These are phyloP conservation scores for Backusella tarrabulga DNA, from an alignment of 192 early-diverging fungal genomes.

Conservation along the genomic window DNA sequence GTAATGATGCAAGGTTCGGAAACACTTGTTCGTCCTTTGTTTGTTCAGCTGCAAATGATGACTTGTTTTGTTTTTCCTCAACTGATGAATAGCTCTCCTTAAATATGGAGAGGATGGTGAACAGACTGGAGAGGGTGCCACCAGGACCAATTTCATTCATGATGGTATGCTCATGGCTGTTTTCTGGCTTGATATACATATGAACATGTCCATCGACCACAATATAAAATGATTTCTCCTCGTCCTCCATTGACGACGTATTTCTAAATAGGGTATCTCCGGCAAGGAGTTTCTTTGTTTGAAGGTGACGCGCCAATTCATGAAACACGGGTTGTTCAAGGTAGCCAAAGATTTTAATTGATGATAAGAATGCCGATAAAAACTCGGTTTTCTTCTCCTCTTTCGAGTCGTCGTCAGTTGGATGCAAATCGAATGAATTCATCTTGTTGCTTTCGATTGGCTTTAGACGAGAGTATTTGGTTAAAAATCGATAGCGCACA, in stretches of 20 bases:
- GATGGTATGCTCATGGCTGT: conserved; percentile 56
- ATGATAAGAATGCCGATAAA: conserved; percentile 75
- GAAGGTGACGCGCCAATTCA: conserved; percentile 88
- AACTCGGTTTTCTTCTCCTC: conserved; percentile 43
- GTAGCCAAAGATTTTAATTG: conserved; percentile 97
- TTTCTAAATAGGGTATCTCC: conserved; percentile 71
- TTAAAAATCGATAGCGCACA: conserved; percentile 69
- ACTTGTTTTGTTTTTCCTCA: conserved; percentile 28
- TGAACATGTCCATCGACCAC: conserved; percentile 97
- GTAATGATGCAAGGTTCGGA: not conserved
- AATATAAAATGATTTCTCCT: conserved; percentile 85
- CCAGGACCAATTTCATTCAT: conserved; percentile 89
- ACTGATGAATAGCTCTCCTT: conserved; percentile 65
- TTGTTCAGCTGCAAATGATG: not conserved
- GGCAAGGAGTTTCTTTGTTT: conserved; percentile 68
- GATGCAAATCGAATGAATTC: conserved; percentile 72
- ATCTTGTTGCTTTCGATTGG: conserved; percentile 45
- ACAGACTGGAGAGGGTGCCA: conserved; percentile 88
- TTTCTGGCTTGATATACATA: conserved; percentile 70
- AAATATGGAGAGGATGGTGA: conserved; percentile 88
- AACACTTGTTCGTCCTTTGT: not conserved
- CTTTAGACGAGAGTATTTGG: conserved; percentile 70
- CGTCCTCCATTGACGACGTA: conserved; percentile 39
- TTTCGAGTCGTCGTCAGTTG: conserved; percentile 40
- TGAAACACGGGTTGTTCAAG: conserved; percentile 95